Conservation (phyloP, 441 rosid genomes). For the Lepidium campestre region DNA sequence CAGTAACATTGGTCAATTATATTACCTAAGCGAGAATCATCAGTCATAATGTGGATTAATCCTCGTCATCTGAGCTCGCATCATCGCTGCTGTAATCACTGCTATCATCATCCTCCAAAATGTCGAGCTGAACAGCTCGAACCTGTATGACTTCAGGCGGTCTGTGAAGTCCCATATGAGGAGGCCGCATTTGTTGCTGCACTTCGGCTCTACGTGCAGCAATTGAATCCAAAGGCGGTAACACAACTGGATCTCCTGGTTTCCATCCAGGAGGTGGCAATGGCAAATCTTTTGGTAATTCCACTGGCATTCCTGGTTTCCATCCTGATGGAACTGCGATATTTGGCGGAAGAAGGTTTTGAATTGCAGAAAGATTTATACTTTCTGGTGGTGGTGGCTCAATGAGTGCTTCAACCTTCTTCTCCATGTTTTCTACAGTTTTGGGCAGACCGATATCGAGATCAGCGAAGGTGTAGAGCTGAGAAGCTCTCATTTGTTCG, state of each 20-base stretch:
- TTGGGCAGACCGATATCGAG: conserved; percentile 89
- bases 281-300: conserved; percentile 60
- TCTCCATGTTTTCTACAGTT: conserved; percentile 45
- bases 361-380: conserved; percentile 43
- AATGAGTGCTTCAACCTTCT: conserved; percentile 55
- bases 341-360: conserved; percentile 57
- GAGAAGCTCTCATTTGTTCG: conserved; percentile 93
- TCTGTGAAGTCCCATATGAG: conserved; percentile 44
- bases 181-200: conserved; percentile 40
- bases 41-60: conserved; percentile 23
- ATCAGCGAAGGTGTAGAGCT: conserved; percentile 70
- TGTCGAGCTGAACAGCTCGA: conserved; percentile 77
- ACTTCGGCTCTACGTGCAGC: conserved; percentile 45
- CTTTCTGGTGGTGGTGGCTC: conserved; percentile 52
- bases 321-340: conserved; percentile 74
- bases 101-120: conserved; percentile 71
- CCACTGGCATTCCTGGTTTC: conserved; percentile 95
- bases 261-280: conserved; percentile 90
- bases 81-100: conserved; percentile 73
- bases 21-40: neutral
- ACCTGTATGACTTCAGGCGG: conserved; percentile 75
- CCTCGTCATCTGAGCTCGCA: conserved; percentile 80
- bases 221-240: conserved; percentile 60
- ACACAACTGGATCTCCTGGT: conserved; percentile 72
- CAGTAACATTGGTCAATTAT: conserved; percentile 3